phyloP scores from a whole-genome alignment of 192 early-diverging fungal species.

The Jimgerdemannia flammicorona region DNA sequence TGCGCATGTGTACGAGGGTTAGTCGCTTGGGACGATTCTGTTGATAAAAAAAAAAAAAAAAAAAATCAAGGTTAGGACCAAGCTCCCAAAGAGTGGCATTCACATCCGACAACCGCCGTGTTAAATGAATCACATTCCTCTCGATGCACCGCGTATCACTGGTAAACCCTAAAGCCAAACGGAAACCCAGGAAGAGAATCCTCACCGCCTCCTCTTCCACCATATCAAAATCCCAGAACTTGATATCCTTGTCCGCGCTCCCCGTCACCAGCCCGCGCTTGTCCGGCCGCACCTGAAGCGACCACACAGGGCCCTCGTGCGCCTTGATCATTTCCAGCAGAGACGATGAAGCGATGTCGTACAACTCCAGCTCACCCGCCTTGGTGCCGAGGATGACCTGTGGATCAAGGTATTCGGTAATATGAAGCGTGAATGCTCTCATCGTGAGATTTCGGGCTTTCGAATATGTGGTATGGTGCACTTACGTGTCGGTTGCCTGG shows the following conservation, averaged over 20 bases:
- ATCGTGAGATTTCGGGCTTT: no score
- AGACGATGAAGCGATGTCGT: conserved; percentile 80
- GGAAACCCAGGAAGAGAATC: background rate
- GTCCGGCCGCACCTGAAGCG: conserved; percentile 83
- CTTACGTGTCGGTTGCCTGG: conserved; percentile 82
- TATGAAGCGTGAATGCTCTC: no score
- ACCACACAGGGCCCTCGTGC: conserved; percentile 88
- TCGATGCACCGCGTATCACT: no score
- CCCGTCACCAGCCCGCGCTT: conserved; percentile 87
- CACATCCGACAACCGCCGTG: no score
- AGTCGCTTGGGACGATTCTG: conserved; percentile 46
- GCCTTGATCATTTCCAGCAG: conserved; percentile 87
- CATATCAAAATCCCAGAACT: conserved; percentile 96
- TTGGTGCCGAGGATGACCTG: conserved; percentile 92
- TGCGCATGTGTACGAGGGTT: conserved; percentile 82
- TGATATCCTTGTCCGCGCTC: conserved; percentile 91
- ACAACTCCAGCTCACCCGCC: conserved; percentile 84
- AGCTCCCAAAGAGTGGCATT: background rate
- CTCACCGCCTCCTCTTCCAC: conserved; percentile 39
- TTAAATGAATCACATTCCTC: no score
- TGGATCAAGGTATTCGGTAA: background rate
- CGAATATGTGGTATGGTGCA: background rate
- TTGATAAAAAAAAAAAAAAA: background rate
- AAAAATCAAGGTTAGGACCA: background rate
- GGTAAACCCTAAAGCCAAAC: no score